phyloP scores from a whole-genome alignment of 2,329 filamentous ascomycete genomes.

The Colletotrichum melonis region DNA sequence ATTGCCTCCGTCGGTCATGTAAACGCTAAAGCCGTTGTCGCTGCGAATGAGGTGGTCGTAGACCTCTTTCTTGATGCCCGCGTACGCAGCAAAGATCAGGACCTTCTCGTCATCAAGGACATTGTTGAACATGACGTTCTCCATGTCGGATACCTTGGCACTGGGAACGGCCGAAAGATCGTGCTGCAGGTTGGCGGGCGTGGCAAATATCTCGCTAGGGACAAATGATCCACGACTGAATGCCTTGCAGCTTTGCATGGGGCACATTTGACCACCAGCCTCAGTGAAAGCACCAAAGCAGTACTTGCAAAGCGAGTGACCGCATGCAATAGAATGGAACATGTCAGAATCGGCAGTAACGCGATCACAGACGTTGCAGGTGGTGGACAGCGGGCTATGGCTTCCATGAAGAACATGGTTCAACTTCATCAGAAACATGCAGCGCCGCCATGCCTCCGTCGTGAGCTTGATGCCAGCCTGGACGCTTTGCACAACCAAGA shows the following conservation, averaged over 20 bases:
- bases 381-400: neutral
- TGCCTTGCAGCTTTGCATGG: neutral
- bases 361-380: slow-evolving; percentile 1
- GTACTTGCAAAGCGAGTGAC: slow-evolving; percentile 11
- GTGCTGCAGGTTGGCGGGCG: neutral
- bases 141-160: slow-evolving; percentile 39
- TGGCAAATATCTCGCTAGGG: neutral
- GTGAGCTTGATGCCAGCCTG: slow-evolving; percentile 15
- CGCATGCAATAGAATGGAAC: slow-evolving; percentile 14
- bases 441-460: slow-evolving; percentile 1
- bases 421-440: neutral
- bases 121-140: slow-evolving; percentile 38
- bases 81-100: slow-evolving; percentile 52
- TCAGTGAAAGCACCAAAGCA: neutral
- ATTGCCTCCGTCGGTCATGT: slow-evolving; percentile 14
- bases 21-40: slow-evolving; percentile 33
- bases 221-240: neutral
- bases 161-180: neutral
- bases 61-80: slow-evolving; percentile 43
- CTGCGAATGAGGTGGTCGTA: slow-evolving; percentile 31
- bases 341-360: neutral
- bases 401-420: neutral
- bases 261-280: neutral
- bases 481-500: slow-evolving; percentile 37
- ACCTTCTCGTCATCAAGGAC: slow-evolving; percentile 40